Conservation (phyloP, 108 stramenopile species). For the Cyclotella cryptica region DNA sequence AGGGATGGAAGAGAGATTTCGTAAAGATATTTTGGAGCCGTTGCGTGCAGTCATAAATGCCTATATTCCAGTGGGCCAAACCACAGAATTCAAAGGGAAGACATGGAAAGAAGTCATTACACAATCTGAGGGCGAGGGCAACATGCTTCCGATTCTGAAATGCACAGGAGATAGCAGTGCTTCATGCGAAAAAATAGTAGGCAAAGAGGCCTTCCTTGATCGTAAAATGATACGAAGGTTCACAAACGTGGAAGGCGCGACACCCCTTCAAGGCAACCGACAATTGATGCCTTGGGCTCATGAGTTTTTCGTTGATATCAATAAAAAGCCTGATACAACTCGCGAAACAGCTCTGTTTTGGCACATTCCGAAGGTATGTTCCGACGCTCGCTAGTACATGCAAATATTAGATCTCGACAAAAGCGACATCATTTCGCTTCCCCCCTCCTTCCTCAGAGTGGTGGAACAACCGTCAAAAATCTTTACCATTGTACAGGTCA, state of each 20-base stretch:
- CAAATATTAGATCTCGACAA: background rate
- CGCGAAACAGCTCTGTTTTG: constrained; percentile 9
- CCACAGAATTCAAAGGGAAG: background rate
- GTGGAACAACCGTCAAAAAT: constrained; percentile 46
- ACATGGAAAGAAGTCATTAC: constrained; percentile 5
- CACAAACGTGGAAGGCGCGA: background rate
- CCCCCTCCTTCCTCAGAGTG: constrained; percentile 29
- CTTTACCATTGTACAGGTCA: constrained; percentile 43
- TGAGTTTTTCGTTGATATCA: constrained; percentile 6
- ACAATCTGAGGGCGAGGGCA: constrained; percentile 2
- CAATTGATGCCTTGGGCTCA: constrained; percentile 16
- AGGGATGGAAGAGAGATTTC: constrained; percentile 23
- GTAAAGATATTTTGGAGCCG: constrained; percentile 12
- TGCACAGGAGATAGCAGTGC: constrained; percentile 4
- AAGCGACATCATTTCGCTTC: background rate
- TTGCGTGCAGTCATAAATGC: constrained; percentile 23
- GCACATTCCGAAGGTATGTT: constrained; percentile 3
- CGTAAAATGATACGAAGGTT: background rate
- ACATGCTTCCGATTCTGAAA: constrained; percentile 12
- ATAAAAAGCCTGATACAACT: constrained; percentile 6
- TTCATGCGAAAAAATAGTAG: constrained; percentile 13
- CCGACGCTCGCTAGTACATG: background rate
- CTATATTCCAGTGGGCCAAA: constrained; percentile 19
- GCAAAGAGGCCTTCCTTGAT: constrained; percentile 15
- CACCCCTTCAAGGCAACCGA: background rate